Conservation (phyloP, 345 rosid species). For the Lumnitzera littorea region DNA sequence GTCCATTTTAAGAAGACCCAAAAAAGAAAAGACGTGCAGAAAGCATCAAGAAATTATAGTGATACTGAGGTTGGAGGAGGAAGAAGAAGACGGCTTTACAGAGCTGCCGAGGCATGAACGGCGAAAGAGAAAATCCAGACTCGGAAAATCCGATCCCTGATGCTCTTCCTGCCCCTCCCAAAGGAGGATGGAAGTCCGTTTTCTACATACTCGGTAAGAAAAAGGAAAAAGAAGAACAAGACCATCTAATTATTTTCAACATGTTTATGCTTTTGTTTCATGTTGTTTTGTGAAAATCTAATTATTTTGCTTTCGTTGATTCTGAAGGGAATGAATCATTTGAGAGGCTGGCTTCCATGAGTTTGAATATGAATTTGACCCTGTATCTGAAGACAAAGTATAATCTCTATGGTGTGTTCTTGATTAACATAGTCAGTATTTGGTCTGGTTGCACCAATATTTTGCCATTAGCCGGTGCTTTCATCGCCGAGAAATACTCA, state of each 20-base stretch:
- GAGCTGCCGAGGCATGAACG: slow-evolving; percentile 4
- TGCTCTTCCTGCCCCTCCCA: not conserved
- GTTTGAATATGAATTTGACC: slow-evolving; percentile 48
- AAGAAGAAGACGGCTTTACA: not conserved
- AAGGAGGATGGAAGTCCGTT: slow-evolving; percentile 41
- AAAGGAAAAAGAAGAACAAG: too few species aligned
- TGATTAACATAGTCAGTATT: slow-evolving; percentile 45
- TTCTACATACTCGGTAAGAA: slow-evolving; percentile 30
- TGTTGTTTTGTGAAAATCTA: too few species aligned
- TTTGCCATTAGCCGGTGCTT: slow-evolving; percentile 60
- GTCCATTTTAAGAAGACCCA: too few species aligned
- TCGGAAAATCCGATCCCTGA: slow-evolving; percentile 4
- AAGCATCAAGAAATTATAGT: too few species aligned
- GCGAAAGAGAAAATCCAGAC: not conserved
- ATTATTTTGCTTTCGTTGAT: not conserved
- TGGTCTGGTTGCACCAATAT: slow-evolving; percentile 65
- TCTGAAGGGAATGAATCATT: slow-evolving; percentile 60
- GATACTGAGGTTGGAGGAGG: slow-evolving; percentile 1
- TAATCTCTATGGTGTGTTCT: slow-evolving; percentile 51
- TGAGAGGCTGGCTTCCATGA: slow-evolving; percentile 64
- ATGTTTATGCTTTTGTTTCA: too few species aligned
- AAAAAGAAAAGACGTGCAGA: too few species aligned
- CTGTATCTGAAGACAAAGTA: slow-evolving; percentile 52
- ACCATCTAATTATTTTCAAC: too few species aligned
- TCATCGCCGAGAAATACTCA: slow-evolving; percentile 41